Percentiles rank a stretch among this genome's conserved stretches.
Evolutionary conservation across 148 eudicot species (phyloP).

Genomic region (Chenopodium suecicum): DNA sequence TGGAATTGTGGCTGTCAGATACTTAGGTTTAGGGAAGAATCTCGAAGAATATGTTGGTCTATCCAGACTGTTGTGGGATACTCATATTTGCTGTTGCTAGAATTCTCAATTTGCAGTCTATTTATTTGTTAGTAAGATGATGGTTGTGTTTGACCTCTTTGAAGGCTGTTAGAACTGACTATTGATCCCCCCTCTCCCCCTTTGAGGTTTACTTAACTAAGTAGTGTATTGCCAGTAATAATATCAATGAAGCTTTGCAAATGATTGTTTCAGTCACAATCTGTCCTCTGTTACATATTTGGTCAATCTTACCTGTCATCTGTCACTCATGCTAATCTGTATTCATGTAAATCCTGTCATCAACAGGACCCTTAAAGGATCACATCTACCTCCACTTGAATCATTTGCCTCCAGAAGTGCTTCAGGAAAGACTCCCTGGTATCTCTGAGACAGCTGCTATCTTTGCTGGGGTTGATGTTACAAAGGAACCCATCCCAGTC

Average conservation of each 20-base stretch:
- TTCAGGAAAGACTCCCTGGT: conserved; percentile 99
- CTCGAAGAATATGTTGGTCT: background rate
- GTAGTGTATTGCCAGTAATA: too few relatives aligned
- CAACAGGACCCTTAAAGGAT: conserved; percentile 85
- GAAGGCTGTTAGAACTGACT: background rate
- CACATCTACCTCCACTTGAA: conserved; percentile 96
- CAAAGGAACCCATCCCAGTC: conserved; percentile 98
- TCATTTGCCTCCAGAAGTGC: conserved; percentile 98
- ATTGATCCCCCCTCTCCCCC: background rate
- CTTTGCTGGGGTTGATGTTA: conserved; percentile 96
- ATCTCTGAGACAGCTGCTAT: conserved; percentile 99
- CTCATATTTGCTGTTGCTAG: background rate
- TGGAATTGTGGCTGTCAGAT: background rate
- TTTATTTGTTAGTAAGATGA: background rate
- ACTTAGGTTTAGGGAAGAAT: too few relatives aligned
- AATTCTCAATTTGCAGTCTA: too few relatives aligned
- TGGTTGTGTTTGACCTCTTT: background rate
- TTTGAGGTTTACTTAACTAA: background rate
- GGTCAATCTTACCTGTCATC: background rate
- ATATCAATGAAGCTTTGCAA: background rate
- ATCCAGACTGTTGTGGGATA: background rate
- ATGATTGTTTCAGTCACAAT: background rate
- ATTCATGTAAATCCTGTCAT: conserved; percentile 2
- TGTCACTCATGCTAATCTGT: background rate
- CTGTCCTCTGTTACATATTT: background rate